Conservation (phyloP, 331 rosid species). For the Malus hybrid region DNA sequence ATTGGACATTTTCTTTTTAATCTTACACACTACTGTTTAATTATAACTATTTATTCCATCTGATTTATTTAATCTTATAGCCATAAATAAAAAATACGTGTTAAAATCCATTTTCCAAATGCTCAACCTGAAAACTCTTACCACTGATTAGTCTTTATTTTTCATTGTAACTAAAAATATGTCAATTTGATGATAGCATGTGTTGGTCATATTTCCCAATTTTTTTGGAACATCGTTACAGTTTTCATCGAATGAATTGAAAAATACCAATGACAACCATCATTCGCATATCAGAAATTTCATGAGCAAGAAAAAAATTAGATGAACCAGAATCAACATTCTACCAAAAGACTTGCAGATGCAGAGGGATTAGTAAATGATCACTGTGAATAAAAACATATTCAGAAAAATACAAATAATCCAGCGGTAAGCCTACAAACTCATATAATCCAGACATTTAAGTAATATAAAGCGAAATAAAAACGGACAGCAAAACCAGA, state of each 20-base stretch:
- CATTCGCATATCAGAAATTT: background rate
- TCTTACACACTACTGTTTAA: too few species aligned
- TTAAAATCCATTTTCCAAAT: too few species aligned
- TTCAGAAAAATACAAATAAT: background rate
- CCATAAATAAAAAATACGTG: too few species aligned
- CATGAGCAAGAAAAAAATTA: background rate
- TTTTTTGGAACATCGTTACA: too few species aligned
- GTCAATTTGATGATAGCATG: too few species aligned
- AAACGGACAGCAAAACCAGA: constrained; percentile 5
- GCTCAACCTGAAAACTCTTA: background rate
- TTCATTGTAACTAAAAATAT: too few species aligned
- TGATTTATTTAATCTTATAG: too few species aligned
- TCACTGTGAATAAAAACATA: constrained; percentile 4
- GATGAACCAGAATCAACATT: background rate
- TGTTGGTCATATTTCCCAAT: too few species aligned
- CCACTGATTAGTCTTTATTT: background rate
- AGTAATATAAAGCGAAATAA: background rate
- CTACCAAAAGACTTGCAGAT: background rate
- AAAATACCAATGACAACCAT: background rate
- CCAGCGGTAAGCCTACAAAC: constrained; percentile 7
- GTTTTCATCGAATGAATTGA: too few species aligned
- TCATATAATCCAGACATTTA: background rate
- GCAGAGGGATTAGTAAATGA: constrained; percentile 4
- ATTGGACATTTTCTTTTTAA: too few species aligned
- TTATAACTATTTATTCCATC: too few species aligned